phyloP scores from a whole-genome alignment of 2,329 filamentous ascomycete genomes.

The Byssochlamys sp. region DNA sequence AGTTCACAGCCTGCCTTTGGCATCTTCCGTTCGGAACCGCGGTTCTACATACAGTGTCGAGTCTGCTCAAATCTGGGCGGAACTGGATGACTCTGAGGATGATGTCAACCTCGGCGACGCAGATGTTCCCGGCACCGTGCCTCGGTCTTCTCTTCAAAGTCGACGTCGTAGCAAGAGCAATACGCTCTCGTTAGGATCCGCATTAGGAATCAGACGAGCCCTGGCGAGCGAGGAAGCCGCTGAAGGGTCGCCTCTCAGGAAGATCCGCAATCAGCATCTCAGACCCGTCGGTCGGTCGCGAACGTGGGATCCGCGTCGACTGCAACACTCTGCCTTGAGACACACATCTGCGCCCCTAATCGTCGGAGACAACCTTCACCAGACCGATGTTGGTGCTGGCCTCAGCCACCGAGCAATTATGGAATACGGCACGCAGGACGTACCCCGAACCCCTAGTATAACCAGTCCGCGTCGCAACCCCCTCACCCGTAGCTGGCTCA shows the following conservation, averaged over 20 bases:
- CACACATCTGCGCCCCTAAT: not conserved
- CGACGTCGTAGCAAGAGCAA: slow-evolving; percentile 1
- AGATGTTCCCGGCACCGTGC: not conserved
- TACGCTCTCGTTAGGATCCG: not conserved
- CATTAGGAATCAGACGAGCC: not conserved
- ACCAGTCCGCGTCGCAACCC: not conserved
- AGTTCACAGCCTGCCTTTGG: slow-evolving; percentile 24
- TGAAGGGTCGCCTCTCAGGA: not conserved
- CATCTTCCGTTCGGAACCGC: slow-evolving; percentile 29
- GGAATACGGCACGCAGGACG: not conserved
- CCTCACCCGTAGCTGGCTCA: not conserved
- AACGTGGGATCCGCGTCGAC: not conserved
- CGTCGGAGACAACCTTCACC: not conserved
- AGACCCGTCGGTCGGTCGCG: not conserved
- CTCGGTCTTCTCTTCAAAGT: not conserved
- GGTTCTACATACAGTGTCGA: slow-evolving; percentile 51
- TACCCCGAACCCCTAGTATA: not conserved
- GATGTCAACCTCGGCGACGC: slow-evolving; percentile 21
- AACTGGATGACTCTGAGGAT: slow-evolving; percentile 64
- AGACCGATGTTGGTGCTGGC: not conserved
- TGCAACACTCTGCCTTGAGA: not conserved
- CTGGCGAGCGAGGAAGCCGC: not conserved
- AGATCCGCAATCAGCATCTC: not conserved
- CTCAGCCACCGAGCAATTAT: not conserved
- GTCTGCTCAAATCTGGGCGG: slow-evolving; percentile 74